Evolutionary conservation across 2,329 filamentous ascomycete species (phyloP), one percentile per base, ranked within the genome.

Genomic region (Epichloe gansuensis): DNA sequence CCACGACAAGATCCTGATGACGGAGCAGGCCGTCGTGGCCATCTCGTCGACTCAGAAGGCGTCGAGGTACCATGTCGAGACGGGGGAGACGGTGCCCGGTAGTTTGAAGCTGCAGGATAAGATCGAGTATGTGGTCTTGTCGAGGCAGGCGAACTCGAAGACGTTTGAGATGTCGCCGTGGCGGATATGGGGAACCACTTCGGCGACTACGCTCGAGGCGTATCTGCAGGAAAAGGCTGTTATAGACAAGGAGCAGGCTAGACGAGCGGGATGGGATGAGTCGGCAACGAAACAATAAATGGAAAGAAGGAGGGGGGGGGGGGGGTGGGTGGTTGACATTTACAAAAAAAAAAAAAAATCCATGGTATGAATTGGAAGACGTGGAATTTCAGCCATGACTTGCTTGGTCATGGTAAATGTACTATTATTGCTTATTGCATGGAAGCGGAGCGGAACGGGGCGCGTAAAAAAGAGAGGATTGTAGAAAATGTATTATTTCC

Each of bases 61-160:
- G 38, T 69, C 68, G 7, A 70, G 73, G 58, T 66, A 69, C 54
- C 64, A 71, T 47, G 59, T 54, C 7, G 54, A 51, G 2, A 68
- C 67, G 15, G 72, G 68, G 13, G 57, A 63, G 54, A 59, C 68
- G n/a, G 62, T 78, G 7, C 66, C 70, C 1, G 75, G 74, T 2
- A 72, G 67, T 54, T 71, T 72, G 44, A 73, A 73, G 60, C 69
- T 75, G 56, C 74, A 76, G 59, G 68, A 77, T 48, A 72, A 82
- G 58, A 64, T 74, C 2, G 85, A 89, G 70, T 80, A 87, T 60
- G 56, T 88, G 4, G 81, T 85, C 40, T 57, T 88, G 45, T 78
- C 80, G 60, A 61, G 73, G 31, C 52, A 65, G 34, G 56, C 76
- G 43, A 67, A 74, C 60, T 68, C 66, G 46, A 65, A 61, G 51